phyloP scores from a whole-genome alignment of 2,329 filamentous ascomycete species.

The Ceratocystis smalleyi region DNA sequence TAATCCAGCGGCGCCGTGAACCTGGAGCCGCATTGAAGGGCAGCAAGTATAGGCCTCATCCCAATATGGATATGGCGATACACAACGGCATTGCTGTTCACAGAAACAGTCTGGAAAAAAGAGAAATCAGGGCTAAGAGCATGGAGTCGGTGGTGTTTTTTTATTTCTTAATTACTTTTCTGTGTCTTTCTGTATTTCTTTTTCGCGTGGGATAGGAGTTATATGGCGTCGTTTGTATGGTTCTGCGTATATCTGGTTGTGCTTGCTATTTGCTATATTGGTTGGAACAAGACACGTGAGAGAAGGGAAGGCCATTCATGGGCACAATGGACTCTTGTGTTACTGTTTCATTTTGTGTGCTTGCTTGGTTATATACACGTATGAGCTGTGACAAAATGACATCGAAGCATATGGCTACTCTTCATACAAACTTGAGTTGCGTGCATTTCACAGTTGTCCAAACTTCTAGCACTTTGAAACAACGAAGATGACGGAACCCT shows the following conservation, averaged over 20 bases:
- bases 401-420: too few species aligned
- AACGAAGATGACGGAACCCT: too few species aligned
- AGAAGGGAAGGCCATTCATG: neutral
- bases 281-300: neutral
- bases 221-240: neutral
- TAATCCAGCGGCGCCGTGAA: neutral
- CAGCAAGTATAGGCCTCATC: too few species aligned
- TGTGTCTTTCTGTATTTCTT: neutral
- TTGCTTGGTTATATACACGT: neutral
- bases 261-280: neutral
- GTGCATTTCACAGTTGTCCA: too few species aligned
- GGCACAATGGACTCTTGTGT: neutral
- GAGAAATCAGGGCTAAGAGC: neutral
- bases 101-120: neutral
- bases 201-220: neutral
- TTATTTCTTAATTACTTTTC: neutral
- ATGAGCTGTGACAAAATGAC: too few species aligned
- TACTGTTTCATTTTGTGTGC: neutral
- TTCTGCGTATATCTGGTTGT: neutral
- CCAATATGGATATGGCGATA: neutral
- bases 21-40: neutral
- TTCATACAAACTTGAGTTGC: too few species aligned
- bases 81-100: neutral
- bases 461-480: too few species aligned
- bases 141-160: neutral